Percentiles rank a stretch among this genome's conserved stretches.
Evolutionary conservation across 2,329 filamentous ascomycete species (phyloP).

Genomic region (Ophiostoma ips): DNA sequence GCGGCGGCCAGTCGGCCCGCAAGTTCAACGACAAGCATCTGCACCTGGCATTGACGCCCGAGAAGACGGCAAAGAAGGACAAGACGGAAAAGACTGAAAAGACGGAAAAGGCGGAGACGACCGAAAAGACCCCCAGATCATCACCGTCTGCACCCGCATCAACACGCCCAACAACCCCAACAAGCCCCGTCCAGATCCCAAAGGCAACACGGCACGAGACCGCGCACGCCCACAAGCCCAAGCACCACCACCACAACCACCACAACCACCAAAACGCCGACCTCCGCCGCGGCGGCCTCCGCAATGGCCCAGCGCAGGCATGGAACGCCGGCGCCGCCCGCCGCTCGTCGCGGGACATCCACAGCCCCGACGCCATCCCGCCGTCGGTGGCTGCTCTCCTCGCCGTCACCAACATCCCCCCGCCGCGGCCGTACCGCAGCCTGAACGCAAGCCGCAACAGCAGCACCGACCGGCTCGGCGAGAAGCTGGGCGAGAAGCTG

Average conservation of each 20-base stretch:
- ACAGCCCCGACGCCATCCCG: conserved; percentile 40
- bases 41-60: neutral
- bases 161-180: conserved; percentile 25
- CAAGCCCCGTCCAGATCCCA: conserved; percentile 43
- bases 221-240: conserved; percentile 19
- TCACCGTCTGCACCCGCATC: conserved; percentile 12
- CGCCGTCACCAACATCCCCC: conserved; percentile 47
- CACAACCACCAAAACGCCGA: conserved; percentile 8
- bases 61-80: no score
- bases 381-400: conserved; percentile 47
- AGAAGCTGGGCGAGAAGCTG: neutral
- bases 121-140: neutral
- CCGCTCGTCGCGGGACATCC: conserved; percentile 22
- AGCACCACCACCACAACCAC: neutral
- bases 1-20: neutral
- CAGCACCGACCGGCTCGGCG: neutral
- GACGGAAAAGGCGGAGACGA: no score
- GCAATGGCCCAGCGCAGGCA: neutral
- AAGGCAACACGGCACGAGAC: conserved; percentile 26
- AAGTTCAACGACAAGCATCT: neutral
- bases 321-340: neutral
- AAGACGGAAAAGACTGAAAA: no score
- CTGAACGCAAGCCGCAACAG: neutral
- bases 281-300: conserved; percentile 5
- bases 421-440: conserved; percentile 20